Evolutionary conservation across 2,329 filamentous ascomycete genomes (phyloP), one percentile per base, ranked within the genome.

Genomic region (Camillea tinctor): DNA sequence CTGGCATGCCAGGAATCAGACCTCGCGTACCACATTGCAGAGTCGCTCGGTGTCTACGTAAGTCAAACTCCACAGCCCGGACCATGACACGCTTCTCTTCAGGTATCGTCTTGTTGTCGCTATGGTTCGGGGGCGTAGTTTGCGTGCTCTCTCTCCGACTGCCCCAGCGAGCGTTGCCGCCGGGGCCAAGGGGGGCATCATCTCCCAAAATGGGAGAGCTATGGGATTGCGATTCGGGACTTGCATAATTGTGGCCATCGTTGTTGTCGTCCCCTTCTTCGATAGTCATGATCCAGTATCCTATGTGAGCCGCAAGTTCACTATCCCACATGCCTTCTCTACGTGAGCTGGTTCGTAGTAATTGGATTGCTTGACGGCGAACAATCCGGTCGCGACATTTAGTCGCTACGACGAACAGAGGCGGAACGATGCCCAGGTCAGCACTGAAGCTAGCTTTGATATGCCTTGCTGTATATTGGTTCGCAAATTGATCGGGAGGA

Each of bases 281-380:
- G 17, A 86, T 76, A 8, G 77, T 73, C 70, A 82, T 79, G 44
- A 86, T 77, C 83, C 83, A 86, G 60, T 76, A 77, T 52, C 79
- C 80, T 64, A 87, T 85, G 7, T 79, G 79, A 1, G 84, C 83
- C 11, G 80, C 77, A 61, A 87, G 77, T 64, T 84, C 81, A 66
- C 83, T 87, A 67, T 91, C 87, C 88, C 88, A 90, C 80, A 90
- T 87, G 21, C 85, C 87, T 73, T 90, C 88, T 54, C 87, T 78
- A 52, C 87, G 79, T 7, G 85, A 82, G 67, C 83, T 86, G 65
- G 80, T 84, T 55, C 80, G 78, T 58, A 90, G 74, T 44, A 90
- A 72, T 69, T 84, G 79, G 50, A 90, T 86, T 7, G 88, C 87
- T 63, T 84, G 82, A 19, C 85, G 78, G 20, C 88, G 81, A 36